Percentiles rank a stretch among this genome's conserved stretches.
Evolutionary conservation across 495 filamentous ascomycete species (phyloP).

Genomic region (Penicillium tannophilum): DNA sequence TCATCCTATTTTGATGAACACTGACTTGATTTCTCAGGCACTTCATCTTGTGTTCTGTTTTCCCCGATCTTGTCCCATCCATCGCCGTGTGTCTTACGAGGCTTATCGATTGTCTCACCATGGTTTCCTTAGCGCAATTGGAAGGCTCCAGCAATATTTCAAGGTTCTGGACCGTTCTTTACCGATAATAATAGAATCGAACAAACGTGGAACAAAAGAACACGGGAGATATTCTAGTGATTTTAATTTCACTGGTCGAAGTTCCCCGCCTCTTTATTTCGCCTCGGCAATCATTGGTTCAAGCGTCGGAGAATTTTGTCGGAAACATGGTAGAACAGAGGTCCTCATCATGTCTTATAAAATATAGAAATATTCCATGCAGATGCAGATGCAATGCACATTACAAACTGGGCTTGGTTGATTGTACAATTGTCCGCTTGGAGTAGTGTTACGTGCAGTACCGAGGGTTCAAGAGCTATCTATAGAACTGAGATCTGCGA

Average conservation of each 20-base stretch:
- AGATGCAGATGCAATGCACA: conserved; percentile 8
- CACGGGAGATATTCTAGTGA: not conserved
- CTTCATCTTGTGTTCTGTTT: not conserved
- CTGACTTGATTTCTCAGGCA: not conserved
- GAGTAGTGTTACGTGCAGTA: conserved; percentile 6
- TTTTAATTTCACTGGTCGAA: not conserved
- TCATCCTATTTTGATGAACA: not conserved
- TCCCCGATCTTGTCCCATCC: not conserved
- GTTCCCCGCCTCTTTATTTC: not conserved
- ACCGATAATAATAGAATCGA: conserved; percentile 2
- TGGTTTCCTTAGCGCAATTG: not conserved
- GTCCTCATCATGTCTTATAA: not conserved
- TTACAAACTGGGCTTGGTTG: conserved; percentile 4
- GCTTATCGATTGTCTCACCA: conserved; percentile 8
- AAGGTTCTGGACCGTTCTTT: conserved; percentile 2
- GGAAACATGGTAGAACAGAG: not conserved
- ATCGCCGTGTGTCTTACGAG: not conserved
- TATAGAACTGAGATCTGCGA: conserved; percentile 7
- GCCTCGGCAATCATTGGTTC: not conserved
- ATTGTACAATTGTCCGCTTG: conserved; percentile 4
- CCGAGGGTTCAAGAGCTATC: conserved; percentile 3
- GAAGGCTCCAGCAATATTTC: not conserved
- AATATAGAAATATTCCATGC: conserved; percentile 10
- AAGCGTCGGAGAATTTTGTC: not conserved
- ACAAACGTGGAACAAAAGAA: conserved; percentile 1